Conservation (phyloP, 2,329 filamentous ascomycete species). For the Verticillium albo-atrum region DNA sequence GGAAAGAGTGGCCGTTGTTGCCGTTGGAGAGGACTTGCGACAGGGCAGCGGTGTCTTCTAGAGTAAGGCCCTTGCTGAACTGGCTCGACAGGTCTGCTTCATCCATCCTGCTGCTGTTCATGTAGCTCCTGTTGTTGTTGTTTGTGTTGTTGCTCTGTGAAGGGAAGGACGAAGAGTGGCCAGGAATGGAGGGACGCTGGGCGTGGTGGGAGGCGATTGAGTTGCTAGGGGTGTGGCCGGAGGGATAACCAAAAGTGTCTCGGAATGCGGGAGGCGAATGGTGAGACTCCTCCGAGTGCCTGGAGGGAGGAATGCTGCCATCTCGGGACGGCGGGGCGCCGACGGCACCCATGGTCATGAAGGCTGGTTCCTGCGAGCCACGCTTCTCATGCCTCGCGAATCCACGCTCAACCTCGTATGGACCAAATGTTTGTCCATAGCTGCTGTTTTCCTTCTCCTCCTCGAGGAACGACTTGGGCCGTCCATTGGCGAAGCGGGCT, state of each 20-base stretch:
- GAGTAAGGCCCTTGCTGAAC: constrained; percentile 24
- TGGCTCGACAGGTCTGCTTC: constrained; percentile 29
- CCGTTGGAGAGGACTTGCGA: constrained; percentile 10
- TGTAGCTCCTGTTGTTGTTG: constrained; percentile 19
- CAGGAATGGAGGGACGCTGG: constrained; percentile 36
- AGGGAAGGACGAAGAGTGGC: constrained; percentile 41
- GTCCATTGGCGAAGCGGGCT: constrained; percentile 24
- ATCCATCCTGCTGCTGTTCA: constrained; percentile 29
- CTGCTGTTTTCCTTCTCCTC: constrained; percentile 27
- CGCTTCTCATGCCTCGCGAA: constrained; percentile 24
- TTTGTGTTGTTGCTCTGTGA: constrained; percentile 31
- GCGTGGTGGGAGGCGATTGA: constrained; percentile 34
- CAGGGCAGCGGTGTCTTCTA: constrained; percentile 25
- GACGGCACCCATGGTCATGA: constrained; percentile 37
- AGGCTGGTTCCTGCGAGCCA: constrained; percentile 32
- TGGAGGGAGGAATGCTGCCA: constrained; percentile 50
- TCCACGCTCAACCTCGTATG: constrained; percentile 2
- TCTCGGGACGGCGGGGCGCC: constrained; percentile 40
- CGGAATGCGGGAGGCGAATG: constrained; percentile 22
- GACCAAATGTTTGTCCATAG: constrained; percentile 14
- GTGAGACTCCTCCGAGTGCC: constrained; percentile 42
- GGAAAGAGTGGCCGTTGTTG: constrained; percentile 30
- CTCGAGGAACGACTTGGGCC: constrained; percentile 30
- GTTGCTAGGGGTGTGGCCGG: constrained; percentile 35
- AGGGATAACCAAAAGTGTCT: constrained; percentile 22